A percentile compares a stretch with the other conserved stretches of the same genome.
phyloP scores from a whole-genome alignment of 306 rosid species.

The Cicer cuneatum region DNA sequence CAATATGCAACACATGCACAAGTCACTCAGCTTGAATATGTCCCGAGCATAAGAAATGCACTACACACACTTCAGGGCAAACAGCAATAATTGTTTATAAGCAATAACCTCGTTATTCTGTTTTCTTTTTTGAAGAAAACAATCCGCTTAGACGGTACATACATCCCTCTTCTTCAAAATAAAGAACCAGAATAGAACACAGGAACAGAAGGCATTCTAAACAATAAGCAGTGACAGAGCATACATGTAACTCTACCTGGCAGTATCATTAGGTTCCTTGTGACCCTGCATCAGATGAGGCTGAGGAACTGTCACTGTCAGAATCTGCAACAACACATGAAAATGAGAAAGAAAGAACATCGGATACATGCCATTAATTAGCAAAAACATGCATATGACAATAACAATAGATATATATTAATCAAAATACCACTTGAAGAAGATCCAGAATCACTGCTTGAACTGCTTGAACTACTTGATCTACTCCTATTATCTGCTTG shows the following conservation, averaged over 20 bases:
- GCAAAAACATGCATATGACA: conserved; percentile 1
- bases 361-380: conserved; percentile 33
- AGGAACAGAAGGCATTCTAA: neutral
- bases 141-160: conserved; percentile 19
- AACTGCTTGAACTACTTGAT: conserved; percentile 95
- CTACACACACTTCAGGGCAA: conserved; percentile 21
- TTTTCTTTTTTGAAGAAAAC: neutral
- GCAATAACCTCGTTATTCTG: conserved; percentile 27
- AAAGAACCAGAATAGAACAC: neutral
- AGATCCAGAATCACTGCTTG: conserved; percentile 96
- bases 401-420: neutral
- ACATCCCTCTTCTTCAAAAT: neutral
- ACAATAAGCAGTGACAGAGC: conserved; percentile 34
- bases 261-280: conserved; percentile 60
- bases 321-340: conserved; percentile 69
- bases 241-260: conserved; percentile 58
- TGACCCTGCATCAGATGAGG: conserved; percentile 84
- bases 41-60: conserved; percentile 24
- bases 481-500: conserved; percentile 77
- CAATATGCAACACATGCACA: neutral
- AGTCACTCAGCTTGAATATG: neutral
- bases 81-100: neutral
- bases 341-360: conserved; percentile 32
- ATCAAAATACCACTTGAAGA: conserved; percentile 84
- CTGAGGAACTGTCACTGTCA: conserved; percentile 93